Conservation (phyloP, 108 stramenopile species). For the Ochromonas danica region DNA sequence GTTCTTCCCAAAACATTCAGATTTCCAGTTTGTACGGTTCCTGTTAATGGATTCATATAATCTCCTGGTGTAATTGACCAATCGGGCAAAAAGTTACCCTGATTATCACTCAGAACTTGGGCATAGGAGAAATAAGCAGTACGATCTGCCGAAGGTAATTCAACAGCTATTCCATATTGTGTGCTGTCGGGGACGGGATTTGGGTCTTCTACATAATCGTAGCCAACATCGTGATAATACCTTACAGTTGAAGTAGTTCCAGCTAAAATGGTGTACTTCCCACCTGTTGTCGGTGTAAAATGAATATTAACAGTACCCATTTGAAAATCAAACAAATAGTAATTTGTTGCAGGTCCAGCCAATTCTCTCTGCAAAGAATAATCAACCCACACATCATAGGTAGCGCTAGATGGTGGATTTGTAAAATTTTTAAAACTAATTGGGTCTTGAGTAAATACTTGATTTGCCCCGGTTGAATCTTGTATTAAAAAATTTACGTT, state of each 20-base stretch:
- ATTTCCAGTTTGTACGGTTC: conserved; percentile 15
- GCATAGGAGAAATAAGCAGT: conserved; percentile 15
- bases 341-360: conserved; percentile 14
- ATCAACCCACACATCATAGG: conserved; percentile 15
- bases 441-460: conserved; percentile 16
- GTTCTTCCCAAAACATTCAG: conserved; percentile 15
- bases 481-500: conserved; percentile 18
- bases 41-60: conserved; percentile 17
- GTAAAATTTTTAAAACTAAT: conserved; percentile 18
- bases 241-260: conserved; percentile 15
- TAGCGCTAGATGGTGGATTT: conserved; percentile 15
- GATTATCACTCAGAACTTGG: conserved; percentile 15
- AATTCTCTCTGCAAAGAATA: conserved; percentile 17
- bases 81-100: conserved; percentile 15
- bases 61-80: conserved; percentile 15
- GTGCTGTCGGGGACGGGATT: conserved; percentile 12
- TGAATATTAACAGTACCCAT: conserved; percentile 17
- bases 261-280: conserved; percentile 15
- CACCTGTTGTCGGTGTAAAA: conserved; percentile 15
- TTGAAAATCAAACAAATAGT: conserved; percentile 17
- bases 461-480: conserved; percentile 14
- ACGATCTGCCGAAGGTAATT: conserved; percentile 15
- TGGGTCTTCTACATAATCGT: conserved; percentile 15
- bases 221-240: conserved; percentile 15
- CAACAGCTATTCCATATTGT: conserved; percentile 16